Conservation (phyloP, 164 flowering plant genomes). For the Hamamelis virginiana region DNA sequence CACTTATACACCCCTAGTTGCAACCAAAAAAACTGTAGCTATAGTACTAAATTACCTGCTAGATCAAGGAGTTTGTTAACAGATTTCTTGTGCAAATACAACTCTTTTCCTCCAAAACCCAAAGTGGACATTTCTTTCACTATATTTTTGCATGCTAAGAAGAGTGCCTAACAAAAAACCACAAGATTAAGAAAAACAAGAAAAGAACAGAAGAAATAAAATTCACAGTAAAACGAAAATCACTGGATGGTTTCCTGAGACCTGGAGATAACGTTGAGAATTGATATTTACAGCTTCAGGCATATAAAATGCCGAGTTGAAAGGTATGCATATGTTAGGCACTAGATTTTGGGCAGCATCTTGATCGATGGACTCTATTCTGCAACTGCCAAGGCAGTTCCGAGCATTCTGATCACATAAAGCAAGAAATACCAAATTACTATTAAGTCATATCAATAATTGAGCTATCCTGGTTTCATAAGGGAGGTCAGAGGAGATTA, state of each 20-base stretch:
- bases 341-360: constrained; percentile 60
- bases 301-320: constrained; percentile 73
- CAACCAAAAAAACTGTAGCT: no score
- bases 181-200: background rate
- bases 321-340: constrained; percentile 63
- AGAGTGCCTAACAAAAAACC: constrained; percentile 60
- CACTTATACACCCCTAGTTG: background rate
- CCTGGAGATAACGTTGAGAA: constrained; percentile 82
- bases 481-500: constrained; percentile 22
- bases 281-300: constrained; percentile 86
- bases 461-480: background rate
- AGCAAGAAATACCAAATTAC: constrained; percentile 9
- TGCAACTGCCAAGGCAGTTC: constrained; percentile 69
- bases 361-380: constrained; percentile 53
- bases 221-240: background rate
- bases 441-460: constrained; percentile 5
- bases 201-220: background rate
- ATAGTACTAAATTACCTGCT: constrained; percentile 43
- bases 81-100: constrained; percentile 53
- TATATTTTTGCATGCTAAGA: constrained; percentile 66
- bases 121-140: constrained; percentile 33
- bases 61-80: constrained; percentile 51
- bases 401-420: constrained; percentile 68
- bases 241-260: constrained; percentile 16
- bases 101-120: constrained; percentile 38